phyloP scores from a whole-genome alignment of 1,139 yeast genomes.

The Scheffersomyces lignicola region DNA sequence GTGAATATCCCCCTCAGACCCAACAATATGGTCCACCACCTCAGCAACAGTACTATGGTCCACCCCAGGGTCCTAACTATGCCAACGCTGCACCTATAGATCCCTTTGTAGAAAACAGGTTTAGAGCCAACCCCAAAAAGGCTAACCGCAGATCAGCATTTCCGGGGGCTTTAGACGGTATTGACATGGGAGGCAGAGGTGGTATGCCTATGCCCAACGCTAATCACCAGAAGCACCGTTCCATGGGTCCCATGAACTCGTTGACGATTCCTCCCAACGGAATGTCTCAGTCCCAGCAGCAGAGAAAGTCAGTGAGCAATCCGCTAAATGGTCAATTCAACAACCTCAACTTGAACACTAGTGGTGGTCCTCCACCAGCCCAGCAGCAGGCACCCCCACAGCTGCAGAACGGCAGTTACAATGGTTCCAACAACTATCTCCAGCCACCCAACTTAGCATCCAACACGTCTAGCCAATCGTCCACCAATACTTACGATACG shows the following conservation, averaged over 20 bases:
- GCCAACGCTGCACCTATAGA: constrained; percentile 24
- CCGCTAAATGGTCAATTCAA: constrained; percentile 5
- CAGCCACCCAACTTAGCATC: constrained; percentile 30
- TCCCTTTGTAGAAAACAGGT: constrained; percentile 26
- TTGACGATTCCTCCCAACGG: constrained; percentile 2
- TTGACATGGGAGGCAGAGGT: constrained; percentile 53
- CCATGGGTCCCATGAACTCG: constrained; percentile 11
- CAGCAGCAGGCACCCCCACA: constrained; percentile 8
- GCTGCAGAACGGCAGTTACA: constrained; percentile 8
- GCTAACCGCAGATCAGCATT: constrained; percentile 38
- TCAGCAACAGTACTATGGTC: constrained; percentile 8
- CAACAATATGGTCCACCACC: constrained; percentile 5
- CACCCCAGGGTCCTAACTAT: constrained; percentile 6
- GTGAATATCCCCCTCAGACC: constrained; percentile 10
- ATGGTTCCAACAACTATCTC: constrained; percentile 11
- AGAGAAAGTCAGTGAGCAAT: constrained; percentile 17
- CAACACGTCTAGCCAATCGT: constrained; percentile 28
- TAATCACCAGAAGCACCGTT: constrained; percentile 23
- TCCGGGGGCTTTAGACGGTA: constrained; percentile 36
- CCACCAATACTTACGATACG: constrained; percentile 27
- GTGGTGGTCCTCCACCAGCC: constrained; percentile 2
- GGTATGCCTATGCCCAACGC: constrained; percentile 45
- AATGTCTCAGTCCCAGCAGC: constrained; percentile 13
- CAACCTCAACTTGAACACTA: constrained; percentile 9
- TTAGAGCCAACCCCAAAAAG: constrained; percentile 28